Evolutionary conservation across 768 basidiomycete genomes (phyloP).

Genomic region (Tylopilus rubrobrunneus): DNA sequence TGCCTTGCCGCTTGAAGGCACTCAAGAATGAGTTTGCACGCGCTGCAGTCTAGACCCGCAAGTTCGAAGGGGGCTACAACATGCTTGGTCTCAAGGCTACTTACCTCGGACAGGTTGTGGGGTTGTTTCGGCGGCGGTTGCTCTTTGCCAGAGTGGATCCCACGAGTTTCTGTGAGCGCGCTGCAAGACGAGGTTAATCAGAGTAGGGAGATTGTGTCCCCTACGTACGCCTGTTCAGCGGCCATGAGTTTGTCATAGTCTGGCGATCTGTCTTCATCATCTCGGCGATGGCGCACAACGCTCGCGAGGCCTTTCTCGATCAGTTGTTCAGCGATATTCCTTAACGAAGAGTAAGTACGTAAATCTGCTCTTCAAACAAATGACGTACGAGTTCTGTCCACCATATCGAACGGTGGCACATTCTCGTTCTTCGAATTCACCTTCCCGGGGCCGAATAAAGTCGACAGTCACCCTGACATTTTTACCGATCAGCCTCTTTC

Average conservation of each 20-base stretch:
- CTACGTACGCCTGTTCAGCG: slow-evolving; percentile 85
- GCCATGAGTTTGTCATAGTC: slow-evolving; percentile 96
- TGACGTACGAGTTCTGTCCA: slow-evolving; percentile 66
- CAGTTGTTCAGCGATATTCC: slow-evolving; percentile 89
- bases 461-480: slow-evolving; percentile 79
- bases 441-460: slow-evolving; percentile 87
- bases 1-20: slow-evolving; percentile 86
- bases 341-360: slow-evolving; percentile 29
- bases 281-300: slow-evolving; percentile 87
- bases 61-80: neutral
- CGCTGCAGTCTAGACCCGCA: slow-evolving; percentile 45
- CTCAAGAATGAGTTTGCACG: slow-evolving; percentile 87
- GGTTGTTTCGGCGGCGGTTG: slow-evolving; percentile 73
- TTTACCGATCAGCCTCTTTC: slow-evolving; percentile 91
- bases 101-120: slow-evolving; percentile 88
- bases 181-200: slow-evolving; percentile 37
- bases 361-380: neutral
- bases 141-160: slow-evolving; percentile 93
- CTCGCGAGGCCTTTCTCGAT: slow-evolving; percentile 91
- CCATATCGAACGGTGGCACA: slow-evolving; percentile 88
- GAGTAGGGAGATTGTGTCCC: neutral
- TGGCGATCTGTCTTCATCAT: slow-evolving; percentile 93
- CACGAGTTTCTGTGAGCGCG: slow-evolving; percentile 71
- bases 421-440: slow-evolving; percentile 91
- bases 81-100: slow-evolving; percentile 6